Percentiles rank a stretch among this genome's conserved stretches.
These are phyloP conservation scores for Diaporthe sp. DNA, from an alignment of 2,329 filamentous ascomycete species.

Conservation along the genomic window DNA sequence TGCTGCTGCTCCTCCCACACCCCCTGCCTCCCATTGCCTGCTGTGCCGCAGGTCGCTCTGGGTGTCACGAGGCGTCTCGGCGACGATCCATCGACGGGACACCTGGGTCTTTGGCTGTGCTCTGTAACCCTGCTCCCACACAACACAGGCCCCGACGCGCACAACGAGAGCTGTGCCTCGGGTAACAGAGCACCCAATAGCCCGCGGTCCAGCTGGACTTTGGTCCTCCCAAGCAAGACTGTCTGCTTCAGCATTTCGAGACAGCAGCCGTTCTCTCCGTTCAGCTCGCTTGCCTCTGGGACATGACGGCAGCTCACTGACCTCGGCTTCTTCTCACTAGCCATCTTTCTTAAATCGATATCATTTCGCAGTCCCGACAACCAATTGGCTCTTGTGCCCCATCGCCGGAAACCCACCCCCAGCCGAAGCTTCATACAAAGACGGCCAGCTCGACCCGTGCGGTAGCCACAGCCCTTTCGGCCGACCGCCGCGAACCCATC, in stretches of 20 bases:
- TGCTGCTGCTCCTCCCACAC: neutral
- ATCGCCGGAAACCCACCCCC: neutral
- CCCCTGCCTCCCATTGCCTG: neutral
- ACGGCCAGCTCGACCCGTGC: constrained; percentile 9
- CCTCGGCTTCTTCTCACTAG: constrained; percentile 21
- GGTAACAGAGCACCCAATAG: constrained; percentile 31
- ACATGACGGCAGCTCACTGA: constrained; percentile 26
- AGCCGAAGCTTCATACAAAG: constrained; percentile 7
- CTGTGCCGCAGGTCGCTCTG: constrained; percentile 16
- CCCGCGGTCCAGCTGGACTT: constrained; percentile 19
- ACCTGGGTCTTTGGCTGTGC: constrained; percentile 4
- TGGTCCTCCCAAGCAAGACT: constrained; percentile 31
- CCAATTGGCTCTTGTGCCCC: constrained; percentile 5
- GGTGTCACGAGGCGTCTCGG: constrained; percentile 16
- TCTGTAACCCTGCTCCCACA: constrained; percentile 3
- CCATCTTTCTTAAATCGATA: constrained; percentile 41
- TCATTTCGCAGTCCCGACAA: constrained; percentile 31
- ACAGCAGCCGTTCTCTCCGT: neutral
- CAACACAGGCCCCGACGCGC: constrained; percentile 20
- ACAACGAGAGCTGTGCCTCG: constrained; percentile 7
- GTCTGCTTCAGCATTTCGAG: constrained; percentile 18
- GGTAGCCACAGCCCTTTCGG: constrained; percentile 18
- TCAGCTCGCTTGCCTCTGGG: constrained; percentile 37
- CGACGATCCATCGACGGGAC: constrained; percentile 16
- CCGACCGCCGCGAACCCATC: constrained; percentile 38